A percentile compares a stretch with the other conserved stretches of the same genome.
phyloP scores from a whole-genome alignment of 2,329 filamentous ascomycete species.

The Beauveria medogensis region DNA sequence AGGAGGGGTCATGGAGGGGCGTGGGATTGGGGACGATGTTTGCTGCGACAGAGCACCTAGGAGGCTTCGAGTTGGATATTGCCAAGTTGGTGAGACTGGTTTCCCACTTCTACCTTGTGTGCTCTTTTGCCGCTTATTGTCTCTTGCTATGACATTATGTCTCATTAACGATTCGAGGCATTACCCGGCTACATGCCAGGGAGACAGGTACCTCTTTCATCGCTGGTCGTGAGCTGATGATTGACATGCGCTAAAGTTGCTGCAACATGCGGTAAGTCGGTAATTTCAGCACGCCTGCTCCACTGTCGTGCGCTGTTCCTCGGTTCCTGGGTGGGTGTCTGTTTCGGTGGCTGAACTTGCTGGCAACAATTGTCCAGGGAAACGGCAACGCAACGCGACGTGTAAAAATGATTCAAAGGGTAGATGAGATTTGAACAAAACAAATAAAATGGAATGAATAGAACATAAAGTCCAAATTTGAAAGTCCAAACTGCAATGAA shows the following conservation, averaged over 20 bases:
- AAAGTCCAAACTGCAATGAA: background rate
- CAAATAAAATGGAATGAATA: background rate
- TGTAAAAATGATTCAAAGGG: no score
- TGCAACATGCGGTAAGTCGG: background rate
- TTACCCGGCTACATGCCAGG: background rate
- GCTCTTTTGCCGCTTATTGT: no score
- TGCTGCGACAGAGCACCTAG: no score
- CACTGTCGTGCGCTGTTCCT: constrained; percentile 4
- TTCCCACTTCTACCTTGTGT: no score
- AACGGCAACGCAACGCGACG: background rate
- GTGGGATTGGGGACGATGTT: no score
- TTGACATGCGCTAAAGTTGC: background rate
- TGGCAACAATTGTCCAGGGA: background rate
- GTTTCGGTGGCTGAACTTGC: background rate
- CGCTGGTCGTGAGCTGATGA: background rate
- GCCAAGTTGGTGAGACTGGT: no score
- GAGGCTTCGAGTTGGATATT: no score
- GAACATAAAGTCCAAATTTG: background rate
- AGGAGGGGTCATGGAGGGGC: no score
- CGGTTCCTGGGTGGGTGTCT: background rate
- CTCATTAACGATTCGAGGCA: background rate
- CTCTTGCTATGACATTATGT: no score
- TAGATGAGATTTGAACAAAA: no score
- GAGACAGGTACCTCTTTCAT: background rate
- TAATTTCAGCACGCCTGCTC: background rate